Base-by-base conservation (phyloP, 495 filamentous ascomycete species). In the Neurospora sp. region DNA sequence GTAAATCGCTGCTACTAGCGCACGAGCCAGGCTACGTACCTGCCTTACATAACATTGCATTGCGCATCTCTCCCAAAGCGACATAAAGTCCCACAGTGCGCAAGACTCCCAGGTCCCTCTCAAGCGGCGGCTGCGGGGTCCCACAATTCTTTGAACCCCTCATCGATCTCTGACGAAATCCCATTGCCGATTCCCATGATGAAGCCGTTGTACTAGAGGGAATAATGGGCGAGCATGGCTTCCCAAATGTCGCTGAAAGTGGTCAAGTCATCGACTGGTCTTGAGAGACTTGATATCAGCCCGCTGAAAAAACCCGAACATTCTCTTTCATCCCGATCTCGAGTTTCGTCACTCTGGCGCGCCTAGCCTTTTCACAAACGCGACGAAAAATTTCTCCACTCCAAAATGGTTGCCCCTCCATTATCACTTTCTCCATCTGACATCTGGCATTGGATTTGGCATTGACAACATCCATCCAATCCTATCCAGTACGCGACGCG, bases 131-230 rank as follows among this genome's bases (percentile, higher is more conserved):
- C 70, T 37, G 31, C 38, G 42, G 9, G 42, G 42, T 18, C 27
- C 70, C 70, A 71, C 27, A 65, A 35, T 65, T 35, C 53, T 14
- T 59, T 40, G 42, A 69, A 71, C 74, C 74, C 74, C 68, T 71
- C 70, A 65, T 65, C 53, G 53, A 65, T 41, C 75, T 72, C 77
- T 75, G 76, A 79, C 74, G 76, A 73, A 76, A 76, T 75, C 37
- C 44, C 59, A 38, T 38, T 65, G 53, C 53, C 31, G 53, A 65
- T 37, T 65, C 27, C 27, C 14, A 65, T 65, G 14, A 35, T 35
- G 14, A 65, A 14, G 53, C 12, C 3, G 53, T 35, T 37, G 7
- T 18, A 0, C 2, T 3, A 0, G 35, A 7, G 18, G 10, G 14
- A 65, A 65, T 9, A 35, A 65, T 14, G 53, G 53, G 27, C 53